Base-by-base conservation (phyloP, 305 asterid genomes). In the Coffea humblotiana region DNA sequence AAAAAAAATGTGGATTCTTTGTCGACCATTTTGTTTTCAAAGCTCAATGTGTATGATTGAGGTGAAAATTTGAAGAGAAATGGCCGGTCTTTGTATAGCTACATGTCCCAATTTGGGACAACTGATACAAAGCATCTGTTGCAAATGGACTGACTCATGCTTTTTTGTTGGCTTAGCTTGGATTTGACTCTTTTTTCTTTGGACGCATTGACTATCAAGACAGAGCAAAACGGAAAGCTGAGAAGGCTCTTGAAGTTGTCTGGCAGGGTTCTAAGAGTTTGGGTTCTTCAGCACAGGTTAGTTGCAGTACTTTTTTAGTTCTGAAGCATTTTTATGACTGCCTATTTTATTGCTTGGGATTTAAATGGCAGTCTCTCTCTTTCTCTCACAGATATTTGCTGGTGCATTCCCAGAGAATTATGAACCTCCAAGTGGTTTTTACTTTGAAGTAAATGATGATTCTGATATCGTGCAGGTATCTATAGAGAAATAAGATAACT, bases 141-240 rank as follows among this genome's bases (percentile, higher is more conserved):
- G 58, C 21, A 25, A 72, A 32, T 47, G 12, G 47, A 52, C 29
- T 54, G 56, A 71, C 75, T 68, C 49, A 25, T 80, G 52, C 15
- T 27, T 61, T 74, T 85, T 78, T 80, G 72, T 80, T 72, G 72
- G 47, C 84, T 84, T 90, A 96, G 98, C 94, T 94, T 84, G 99
- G 99, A 78, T 96, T 96, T 80, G 98, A 96, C 86, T 92, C 98
- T 82, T 87, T 96, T 76, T 96, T 82, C 92, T 96, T 94, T 89
- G 98, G 85, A 75, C 97, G 99, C 72, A 96, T 96, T 80, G 99
- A 96, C 86, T 96, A 94, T 84, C 99, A 96, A 94, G 99, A 96
- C 84, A 88, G 99, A 89, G 93, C 87, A 60, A 96, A 93, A 86
- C 81, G 99, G 82, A 91, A 86, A 79, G 85, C 23, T 49, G 96